A percentile compares a stretch with the other conserved stretches of the same genome.
Conservation (phyloP, 2,329 filamentous ascomycete genomes). For the Magnaporthiopsis rhizophila region DNA sequence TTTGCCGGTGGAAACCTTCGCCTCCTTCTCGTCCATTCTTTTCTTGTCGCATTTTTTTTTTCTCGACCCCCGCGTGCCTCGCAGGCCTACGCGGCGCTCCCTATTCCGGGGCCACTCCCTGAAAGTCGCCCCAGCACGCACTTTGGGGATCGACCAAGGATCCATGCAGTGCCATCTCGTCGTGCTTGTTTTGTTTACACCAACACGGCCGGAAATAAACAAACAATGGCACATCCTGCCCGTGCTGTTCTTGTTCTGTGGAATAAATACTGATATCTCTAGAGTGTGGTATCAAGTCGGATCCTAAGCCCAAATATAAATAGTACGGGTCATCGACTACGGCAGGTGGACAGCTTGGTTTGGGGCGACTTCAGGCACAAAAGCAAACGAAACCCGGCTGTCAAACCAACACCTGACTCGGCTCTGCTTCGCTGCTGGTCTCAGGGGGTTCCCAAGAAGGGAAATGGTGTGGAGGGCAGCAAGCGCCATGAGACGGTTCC, state of each 20-base stretch:
- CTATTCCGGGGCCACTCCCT: background rate
- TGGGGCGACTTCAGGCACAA: background rate
- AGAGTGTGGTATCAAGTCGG: too few species aligned
- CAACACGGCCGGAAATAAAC: background rate
- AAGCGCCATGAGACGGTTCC: background rate
- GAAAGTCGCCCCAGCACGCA: background rate
- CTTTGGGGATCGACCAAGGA: background rate
- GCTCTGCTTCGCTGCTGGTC: background rate
- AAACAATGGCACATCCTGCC: background rate
- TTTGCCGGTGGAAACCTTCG: background rate
- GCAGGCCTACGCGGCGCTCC: background rate
- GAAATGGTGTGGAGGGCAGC: background rate
- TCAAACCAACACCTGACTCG: background rate
- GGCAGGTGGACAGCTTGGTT: background rate
- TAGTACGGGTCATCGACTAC: background rate
- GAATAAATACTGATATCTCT: too few species aligned
- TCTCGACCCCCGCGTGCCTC: too few species aligned
- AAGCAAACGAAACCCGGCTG: background rate
- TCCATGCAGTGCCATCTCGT: background rate
- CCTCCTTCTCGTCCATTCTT: background rate
- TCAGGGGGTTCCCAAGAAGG: background rate
- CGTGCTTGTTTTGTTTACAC: background rate
- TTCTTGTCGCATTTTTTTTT: background rate
- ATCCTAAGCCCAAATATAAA: background rate
- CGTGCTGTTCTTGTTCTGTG: background rate